Conservation (phyloP, 2,329 filamentous ascomycete genomes). For the Coleophoma cylindrospora region DNA sequence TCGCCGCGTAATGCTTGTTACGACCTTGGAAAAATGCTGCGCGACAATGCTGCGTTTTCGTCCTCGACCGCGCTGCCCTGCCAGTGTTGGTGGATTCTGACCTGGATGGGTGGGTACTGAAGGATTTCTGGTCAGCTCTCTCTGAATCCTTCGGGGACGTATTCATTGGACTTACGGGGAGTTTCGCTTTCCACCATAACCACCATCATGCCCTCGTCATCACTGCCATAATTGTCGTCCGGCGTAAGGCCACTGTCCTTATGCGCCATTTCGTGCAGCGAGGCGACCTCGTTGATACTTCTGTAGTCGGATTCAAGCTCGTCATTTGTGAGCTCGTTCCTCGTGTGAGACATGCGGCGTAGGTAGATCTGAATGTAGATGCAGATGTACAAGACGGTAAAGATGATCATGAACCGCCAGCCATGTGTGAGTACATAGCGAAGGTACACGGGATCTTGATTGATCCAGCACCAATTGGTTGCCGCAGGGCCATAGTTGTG, state of each 20-base stretch:
- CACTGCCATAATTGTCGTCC: background rate
- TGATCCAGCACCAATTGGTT: constrained; percentile 38
- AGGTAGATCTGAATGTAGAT: constrained; percentile 31
- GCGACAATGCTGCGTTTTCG: no score
- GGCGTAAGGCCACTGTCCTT: background rate
- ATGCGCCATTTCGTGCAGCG: background rate
- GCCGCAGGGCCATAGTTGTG: constrained; percentile 24
- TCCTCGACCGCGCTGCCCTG: no score
- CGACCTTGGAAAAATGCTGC: no score
- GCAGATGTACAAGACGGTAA: constrained; percentile 18
- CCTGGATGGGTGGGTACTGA: no score
- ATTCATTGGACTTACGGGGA: background rate
- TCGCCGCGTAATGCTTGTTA: no score
- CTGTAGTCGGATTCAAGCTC: background rate
- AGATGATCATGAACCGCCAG: constrained; percentile 30
- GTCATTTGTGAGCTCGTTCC: background rate
- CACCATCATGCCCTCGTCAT: background rate
- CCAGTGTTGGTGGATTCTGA: no score
- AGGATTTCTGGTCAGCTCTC: no score
- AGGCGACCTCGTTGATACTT: background rate
- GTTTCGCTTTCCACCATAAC: background rate
- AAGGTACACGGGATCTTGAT: constrained; percentile 21
- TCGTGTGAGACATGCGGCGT: constrained; percentile 7
- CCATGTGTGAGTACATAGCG: constrained; percentile 33
- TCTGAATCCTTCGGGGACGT: no score